A percentile compares a stretch with the other conserved stretches of the same genome.
phyloP scores from a whole-genome alignment of 768 basidiomycete species.

The Russula griseocarnosa region DNA sequence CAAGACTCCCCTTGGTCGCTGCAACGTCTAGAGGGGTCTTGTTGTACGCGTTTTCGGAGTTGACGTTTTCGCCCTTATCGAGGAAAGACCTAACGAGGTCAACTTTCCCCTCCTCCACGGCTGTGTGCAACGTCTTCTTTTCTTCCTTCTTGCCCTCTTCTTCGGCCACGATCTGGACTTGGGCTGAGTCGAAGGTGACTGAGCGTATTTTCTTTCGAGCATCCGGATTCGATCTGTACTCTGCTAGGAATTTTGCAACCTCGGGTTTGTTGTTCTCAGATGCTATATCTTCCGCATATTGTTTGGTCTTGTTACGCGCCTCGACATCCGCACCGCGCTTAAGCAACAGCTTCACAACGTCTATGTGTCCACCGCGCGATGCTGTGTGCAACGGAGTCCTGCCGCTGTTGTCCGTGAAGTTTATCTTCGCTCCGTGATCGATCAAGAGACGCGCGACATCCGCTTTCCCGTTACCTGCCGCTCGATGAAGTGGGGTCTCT shows the following conservation, averaged over 20 bases:
- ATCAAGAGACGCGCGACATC: conserved; percentile 3
- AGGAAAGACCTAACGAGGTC: background rate
- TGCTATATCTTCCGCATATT: background rate
- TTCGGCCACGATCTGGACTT: background rate
- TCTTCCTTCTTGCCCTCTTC: background rate
- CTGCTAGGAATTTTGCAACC: conserved; percentile 4
- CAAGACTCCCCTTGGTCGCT: conserved; percentile 1
- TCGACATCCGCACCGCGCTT: background rate
- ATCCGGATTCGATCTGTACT: background rate
- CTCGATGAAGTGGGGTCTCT: conserved; percentile 11
- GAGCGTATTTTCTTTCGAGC: background rate
- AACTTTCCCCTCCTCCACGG: background rate
- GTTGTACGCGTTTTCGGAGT: background rate
- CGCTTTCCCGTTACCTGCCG: background rate
- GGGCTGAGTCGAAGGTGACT: background rate
- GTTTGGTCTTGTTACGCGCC: background rate
- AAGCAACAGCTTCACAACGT: background rate
- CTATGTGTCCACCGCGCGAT: background rate
- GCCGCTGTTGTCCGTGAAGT: background rate
- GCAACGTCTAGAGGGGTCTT: conserved; percentile 2
- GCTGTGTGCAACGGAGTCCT: conserved; percentile 13
- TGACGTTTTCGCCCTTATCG: background rate
- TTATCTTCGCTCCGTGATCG: conserved; percentile 14
- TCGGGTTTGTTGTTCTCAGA: background rate
- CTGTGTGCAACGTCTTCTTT: background rate